Conservation (phyloP, 129 eudicot species). For the Rutidosis leptorrhynchoides region DNA sequence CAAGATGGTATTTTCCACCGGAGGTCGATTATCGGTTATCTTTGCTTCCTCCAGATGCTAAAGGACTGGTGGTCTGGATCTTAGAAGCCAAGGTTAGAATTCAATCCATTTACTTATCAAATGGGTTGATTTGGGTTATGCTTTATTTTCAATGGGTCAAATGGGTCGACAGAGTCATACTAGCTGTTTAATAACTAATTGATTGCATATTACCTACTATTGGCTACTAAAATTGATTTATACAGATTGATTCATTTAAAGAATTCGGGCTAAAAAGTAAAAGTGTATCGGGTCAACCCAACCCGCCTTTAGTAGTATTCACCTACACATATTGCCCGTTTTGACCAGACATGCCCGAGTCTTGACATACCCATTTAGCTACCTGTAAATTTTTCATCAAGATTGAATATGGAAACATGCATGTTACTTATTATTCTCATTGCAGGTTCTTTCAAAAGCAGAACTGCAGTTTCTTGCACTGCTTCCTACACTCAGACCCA, state of each 20-base stretch:
- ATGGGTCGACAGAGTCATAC: not conserved
- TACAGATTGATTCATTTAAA: not conserved
- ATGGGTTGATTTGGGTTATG: not conserved
- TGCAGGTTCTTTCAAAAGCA: slow-evolving; percentile 83
- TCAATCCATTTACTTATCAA: not conserved
- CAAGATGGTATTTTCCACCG: slow-evolving; percentile 95
- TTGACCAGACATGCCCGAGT: not conserved
- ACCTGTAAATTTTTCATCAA: not conserved
- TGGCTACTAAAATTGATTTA: not conserved
- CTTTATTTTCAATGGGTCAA: not conserved
- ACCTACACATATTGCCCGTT: not conserved
- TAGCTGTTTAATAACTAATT: not conserved
- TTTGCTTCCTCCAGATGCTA: slow-evolving; percentile 78
- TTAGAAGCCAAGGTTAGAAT: slow-evolving; percentile 77
- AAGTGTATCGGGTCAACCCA: not conserved
- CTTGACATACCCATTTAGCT: not conserved
- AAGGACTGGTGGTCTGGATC: slow-evolving; percentile 78
- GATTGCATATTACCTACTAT: too few relatives aligned
- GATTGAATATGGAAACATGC: not conserved
- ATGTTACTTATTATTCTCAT: not conserved
- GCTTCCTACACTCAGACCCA: slow-evolving; percentile 83
- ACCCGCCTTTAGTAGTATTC: not conserved
- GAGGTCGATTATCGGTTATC: slow-evolving; percentile 96
- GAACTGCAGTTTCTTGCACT: slow-evolving; percentile 89
- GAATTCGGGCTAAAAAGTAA: not conserved